Base-by-base conservation (phyloP, 2,329 filamentous ascomycete genomes). In the Talaromyces pinophilus region DNA sequence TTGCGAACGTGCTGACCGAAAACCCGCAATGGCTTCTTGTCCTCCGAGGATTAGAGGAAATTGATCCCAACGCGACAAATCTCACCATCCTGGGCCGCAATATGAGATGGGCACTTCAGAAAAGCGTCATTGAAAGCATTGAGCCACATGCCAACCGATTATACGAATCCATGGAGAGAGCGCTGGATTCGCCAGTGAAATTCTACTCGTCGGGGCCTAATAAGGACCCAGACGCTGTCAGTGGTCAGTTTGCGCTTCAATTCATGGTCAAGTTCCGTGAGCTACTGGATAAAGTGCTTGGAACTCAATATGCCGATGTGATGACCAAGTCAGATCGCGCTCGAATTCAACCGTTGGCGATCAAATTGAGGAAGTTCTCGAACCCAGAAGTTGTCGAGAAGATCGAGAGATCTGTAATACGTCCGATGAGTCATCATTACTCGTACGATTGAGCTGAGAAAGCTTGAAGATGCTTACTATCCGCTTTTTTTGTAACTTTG, bases 271-370 rank as follows among this genome's bases (percentile, higher is more conserved):
- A 74, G 22, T 72, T 75, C 25, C 72, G 75, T 46, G 71, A 73
- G 46, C 63, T 82, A 62, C 68, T 78, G n/a, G 77, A 80, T n/a
- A 74, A 75, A 19, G 69, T 77, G 3, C 69, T 78, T 48, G 73
- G 74, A 25, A 62, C 70, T 33, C 70, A 70, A 13, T 71, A 71
- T 28, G 66, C 69, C 33, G 33, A 66, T 25, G 68, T 69, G 1
- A 63, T 77, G 8, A 64, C 74, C 6, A 74, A 76, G 46, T 65
- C 67, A 1, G 71, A 72, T 44, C 71, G 71, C 22, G 64, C 72
- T 38, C 40, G 64, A 6, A 66, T 77, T 17, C n/a, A 71, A 38
- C 48, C 69, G 7, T 71, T 76, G 17, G 72, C 74, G n/a, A 67
- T 69, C 10, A 66, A 70, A 38, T 55, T 79, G 66, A 73, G 71